Evolutionary conservation across 768 basidiomycete species (phyloP), one percentile per base, ranked within the genome.

Genomic region (Gloeostereum incarnatum): DNA sequence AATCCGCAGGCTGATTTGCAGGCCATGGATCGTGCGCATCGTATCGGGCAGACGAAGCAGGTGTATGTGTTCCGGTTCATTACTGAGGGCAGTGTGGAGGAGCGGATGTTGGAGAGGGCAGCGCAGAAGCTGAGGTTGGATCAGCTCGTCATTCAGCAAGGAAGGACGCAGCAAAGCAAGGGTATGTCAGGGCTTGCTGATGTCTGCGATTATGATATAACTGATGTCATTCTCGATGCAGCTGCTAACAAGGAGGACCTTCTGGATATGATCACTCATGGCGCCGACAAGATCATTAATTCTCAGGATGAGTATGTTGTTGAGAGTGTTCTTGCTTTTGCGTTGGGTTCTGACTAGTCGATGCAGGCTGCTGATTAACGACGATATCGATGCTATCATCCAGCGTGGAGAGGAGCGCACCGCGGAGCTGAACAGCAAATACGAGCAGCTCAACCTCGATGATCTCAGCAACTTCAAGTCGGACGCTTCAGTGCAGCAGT

Each of bases 1-100:
- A 99, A 98, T 57, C 94, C 96, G 1, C 96, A 99, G 62, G 96
- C 94, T 2, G 96, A 99, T 65, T 61, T 99, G 32, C 96, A 99
- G 56, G 96, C 96, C 4, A 97, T 96, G 94, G 92, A 98, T 53
- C 86, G 91, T 41, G 93, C 93, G 0, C 92, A 94, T 63, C 86
- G 91, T 40, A 94, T 94, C 44, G 92, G 92, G 3, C 92, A 97
- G 62, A 94, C 88, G 31, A 97, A 94, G 61, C 92, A 97, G 59
- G 93, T 96, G 14, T 93, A 91, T 50, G 93, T 96, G 4, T 98
- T 89, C 67, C 68, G 93, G n/a, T 94, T 96, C 58, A 83, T 96
- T 49, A 94, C 93, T 0, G 89, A 94, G 62, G 87, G 85, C 33
- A 92, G 89, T 40, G 93, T 96, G 5, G 93, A 96, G 59, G 92